These are phyloP conservation scores for Wickerhamomyces alni DNA, from an alignment of 805 yeast species.

Conservation along the genomic window DNA sequence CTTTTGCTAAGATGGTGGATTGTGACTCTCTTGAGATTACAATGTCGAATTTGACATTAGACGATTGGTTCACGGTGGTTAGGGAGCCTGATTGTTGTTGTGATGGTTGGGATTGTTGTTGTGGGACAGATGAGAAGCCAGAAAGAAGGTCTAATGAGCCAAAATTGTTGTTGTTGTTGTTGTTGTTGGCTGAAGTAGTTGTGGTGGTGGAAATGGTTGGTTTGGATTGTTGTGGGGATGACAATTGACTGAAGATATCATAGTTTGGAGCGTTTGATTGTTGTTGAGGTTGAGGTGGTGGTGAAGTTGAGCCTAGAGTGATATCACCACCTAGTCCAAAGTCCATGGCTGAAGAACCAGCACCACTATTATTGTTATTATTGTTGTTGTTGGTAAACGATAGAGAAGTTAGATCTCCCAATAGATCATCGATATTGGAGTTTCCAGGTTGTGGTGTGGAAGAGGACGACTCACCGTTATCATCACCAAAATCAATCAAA, in stretches of 20 bases:
- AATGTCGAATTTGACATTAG: conserved; percentile 43
- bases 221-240: conserved; percentile 16
- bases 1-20: conserved; percentile 36
- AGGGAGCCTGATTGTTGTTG: conserved; percentile 2
- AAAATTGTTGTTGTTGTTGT: conserved; percentile 2
- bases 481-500: conserved; percentile 72
- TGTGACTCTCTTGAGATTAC: conserved; percentile 31
- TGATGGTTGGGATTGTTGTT: conserved; percentile 1
- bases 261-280: conserved; percentile 20
- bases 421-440: conserved; percentile 56
- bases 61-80: conserved; percentile 35
- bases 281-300: conserved; percentile 18
- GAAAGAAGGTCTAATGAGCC: conserved; percentile 18
- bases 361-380: too few relatives aligned
- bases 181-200: too few relatives aligned
- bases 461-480: conserved; percentile 9
- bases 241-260: conserved; percentile 18
- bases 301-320: conserved; percentile 29
- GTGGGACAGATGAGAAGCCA: conserved; percentile 9
- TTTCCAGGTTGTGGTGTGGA: conserved; percentile 23
- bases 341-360: conserved; percentile 5
- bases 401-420: conserved; percentile 64
- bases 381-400: conserved; percentile 27
- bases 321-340: conserved; percentile 52
- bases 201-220: conserved; percentile 10